Percentiles rank a stretch among this genome's conserved stretches.
Conservation (phyloP, 306 rosid genomes). For the Corylus americana region DNA sequence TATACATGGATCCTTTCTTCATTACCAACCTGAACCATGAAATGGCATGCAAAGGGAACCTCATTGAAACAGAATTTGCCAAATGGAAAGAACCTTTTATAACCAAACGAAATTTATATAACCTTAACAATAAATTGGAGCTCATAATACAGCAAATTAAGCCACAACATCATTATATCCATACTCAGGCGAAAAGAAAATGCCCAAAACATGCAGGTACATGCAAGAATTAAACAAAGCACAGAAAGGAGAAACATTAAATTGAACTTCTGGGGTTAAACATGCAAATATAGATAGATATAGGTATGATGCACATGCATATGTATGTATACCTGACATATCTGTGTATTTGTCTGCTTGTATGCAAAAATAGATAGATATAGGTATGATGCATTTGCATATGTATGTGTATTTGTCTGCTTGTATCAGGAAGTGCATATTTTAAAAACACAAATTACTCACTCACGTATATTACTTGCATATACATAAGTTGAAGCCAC, state of each 20-base stretch:
- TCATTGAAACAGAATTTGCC: not conserved
- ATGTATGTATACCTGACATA: too few relatives aligned
- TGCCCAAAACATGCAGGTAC: not conserved
- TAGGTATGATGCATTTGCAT: too few relatives aligned
- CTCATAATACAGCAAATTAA: not conserved
- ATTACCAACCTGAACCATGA: conserved; percentile 70
- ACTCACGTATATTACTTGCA: conserved; percentile 6
- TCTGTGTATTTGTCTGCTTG: too few relatives aligned
- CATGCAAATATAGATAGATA: not conserved
- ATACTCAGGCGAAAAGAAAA: not conserved
- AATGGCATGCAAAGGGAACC: conserved; percentile 3
- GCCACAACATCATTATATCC: not conserved
- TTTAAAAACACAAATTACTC: not conserved
- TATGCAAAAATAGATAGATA: too few relatives aligned
- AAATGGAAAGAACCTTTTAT: not conserved
- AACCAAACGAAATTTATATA: not conserved
- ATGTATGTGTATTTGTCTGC: too few relatives aligned
- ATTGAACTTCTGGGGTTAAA: not conserved
- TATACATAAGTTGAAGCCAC: conserved; percentile 7
- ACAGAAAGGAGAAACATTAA: not conserved
- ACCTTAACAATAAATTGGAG: not conserved
- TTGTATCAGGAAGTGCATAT: too few relatives aligned
- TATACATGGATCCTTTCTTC: conserved; percentile 98
- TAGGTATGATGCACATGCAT: too few relatives aligned
- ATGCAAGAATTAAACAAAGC: not conserved